Evolutionary conservation across 2,329 filamentous ascomycete genomes (phyloP), one percentile per base, ranked within the genome.

Genomic region (Aspergillus caelatus): DNA sequence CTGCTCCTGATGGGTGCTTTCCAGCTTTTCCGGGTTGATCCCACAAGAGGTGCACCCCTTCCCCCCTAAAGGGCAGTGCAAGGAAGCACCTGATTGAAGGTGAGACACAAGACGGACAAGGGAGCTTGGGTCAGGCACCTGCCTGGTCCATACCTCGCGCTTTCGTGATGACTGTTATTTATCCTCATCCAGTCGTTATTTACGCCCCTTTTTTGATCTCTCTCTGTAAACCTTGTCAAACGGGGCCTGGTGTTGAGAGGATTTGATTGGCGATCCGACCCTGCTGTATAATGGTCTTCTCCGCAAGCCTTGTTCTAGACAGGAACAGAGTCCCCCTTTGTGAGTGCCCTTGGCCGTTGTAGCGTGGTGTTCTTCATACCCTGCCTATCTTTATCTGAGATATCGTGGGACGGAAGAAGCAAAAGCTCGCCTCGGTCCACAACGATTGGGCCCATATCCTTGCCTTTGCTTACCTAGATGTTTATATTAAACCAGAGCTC

Each of bases 391-490:
- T 36, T 46, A 55, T 58, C 48, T 59, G 30, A 41, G 46, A 62
- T 39, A 30, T 62, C 48, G 62, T 60, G 62, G 52, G 61, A 65
- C 62, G 12, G 58, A 45, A 63, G 60, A 66, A 53, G 34, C 48
- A 39, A 64, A 61, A 65, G 62, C 65, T 69, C 69, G 65, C 69
- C 67, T 68, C 52, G 63, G 60, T 30, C 62, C 58, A 63, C 54
- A 59, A 62, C 39, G 56, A 57, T 64, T 62, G 58, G 62, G 59
- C 60, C 45, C 53, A 61, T 57, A 60, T 57, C 53, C 65, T 62
- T 46, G 61, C 53, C 56, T 57, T 66, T 60, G 52, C 60, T 61
- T 45, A 43, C 28, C 61, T 63, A 39, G 48, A 14, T 48, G 43
- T 46, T 45, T 50, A 62, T 65, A 60, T 65, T 64, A 58, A 60